Conservation (phyloP, 495 filamentous ascomycete species). For the Neurospora sp. region DNA sequence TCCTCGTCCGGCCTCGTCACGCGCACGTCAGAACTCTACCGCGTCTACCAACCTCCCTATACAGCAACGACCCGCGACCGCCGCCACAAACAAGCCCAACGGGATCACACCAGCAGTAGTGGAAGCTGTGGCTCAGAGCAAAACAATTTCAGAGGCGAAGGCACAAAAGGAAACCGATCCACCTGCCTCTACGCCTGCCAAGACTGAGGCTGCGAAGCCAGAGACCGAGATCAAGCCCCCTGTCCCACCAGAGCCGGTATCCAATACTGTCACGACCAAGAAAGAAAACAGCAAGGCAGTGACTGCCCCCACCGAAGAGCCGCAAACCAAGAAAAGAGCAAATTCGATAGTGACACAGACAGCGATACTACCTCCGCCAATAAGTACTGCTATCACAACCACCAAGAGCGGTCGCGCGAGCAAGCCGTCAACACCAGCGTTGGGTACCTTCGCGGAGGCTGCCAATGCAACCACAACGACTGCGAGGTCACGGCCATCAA, state of each 20-base stretch:
- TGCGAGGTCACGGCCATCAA: conserved; percentile 16
- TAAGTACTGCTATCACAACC: conserved; percentile 30
- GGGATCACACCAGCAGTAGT: conserved; percentile 14
- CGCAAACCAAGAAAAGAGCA: conserved; percentile 14
- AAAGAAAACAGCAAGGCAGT: conserved; percentile 21
- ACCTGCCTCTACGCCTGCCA: conserved; percentile 3
- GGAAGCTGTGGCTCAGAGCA: conserved; percentile 14
- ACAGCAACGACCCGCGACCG: conserved; percentile 50
- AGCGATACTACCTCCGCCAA: conserved; percentile 21
- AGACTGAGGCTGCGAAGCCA: conserved; percentile 7
- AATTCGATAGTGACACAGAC: conserved; percentile 23
- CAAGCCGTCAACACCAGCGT: conserved; percentile 54
- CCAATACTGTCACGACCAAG: conserved; percentile 12
- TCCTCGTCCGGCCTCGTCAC: conserved; percentile 51
- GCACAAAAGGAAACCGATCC: conserved; percentile 24
- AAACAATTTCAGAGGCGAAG: conserved; percentile 22
- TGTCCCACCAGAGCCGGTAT: conserved; percentile 10
- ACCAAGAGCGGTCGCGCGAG: conserved; percentile 48
- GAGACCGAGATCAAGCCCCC: conserved; percentile 12
- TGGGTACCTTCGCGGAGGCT: conserved; percentile 41
- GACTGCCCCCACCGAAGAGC: not conserved
- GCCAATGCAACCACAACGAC: conserved; percentile 17
- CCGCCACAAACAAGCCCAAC: conserved; percentile 42
- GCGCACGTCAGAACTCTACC: conserved; percentile 58
- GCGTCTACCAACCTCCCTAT: conserved; percentile 41